A percentile compares a stretch with the other conserved stretches of the same genome.
Conservation (phyloP, 164 flowering plant genomes). For the Vitis cinerea region DNA sequence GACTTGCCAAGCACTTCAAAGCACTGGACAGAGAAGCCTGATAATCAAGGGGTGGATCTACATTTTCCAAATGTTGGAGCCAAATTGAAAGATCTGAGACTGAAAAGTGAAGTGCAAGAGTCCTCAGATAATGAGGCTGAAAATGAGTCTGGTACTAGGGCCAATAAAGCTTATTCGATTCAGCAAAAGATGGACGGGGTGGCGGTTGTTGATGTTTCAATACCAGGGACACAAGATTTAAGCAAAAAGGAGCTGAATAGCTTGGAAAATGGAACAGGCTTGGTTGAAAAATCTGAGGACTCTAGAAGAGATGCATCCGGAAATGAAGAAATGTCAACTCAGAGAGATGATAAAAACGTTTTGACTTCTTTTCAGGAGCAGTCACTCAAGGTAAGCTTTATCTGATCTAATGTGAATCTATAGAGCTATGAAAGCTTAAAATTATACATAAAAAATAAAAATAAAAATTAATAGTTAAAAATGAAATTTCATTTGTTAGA, state of each 20-base stretch:
- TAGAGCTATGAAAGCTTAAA: neutral
- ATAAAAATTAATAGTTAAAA: no score
- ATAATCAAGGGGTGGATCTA: slow-evolving; percentile 18
- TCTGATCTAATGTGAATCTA: neutral
- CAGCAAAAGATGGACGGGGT: slow-evolving; percentile 8
- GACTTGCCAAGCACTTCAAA: slow-evolving; percentile 4
- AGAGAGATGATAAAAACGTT: slow-evolving; percentile 16
- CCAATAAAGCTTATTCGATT: slow-evolving; percentile 3
- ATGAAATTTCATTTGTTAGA: no score
- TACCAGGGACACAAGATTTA: slow-evolving; percentile 4
- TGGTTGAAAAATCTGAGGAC: slow-evolving; percentile 3
- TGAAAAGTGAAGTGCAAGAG: slow-evolving; percentile 20
- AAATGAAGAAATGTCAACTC: slow-evolving; percentile 18
- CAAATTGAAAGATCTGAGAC: slow-evolving; percentile 27
- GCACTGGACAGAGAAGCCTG: slow-evolving; percentile 8
- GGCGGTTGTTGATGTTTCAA: slow-evolving; percentile 5
- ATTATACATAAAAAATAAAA: no score
- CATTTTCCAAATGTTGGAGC: slow-evolving; percentile 18
- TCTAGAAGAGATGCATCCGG: slow-evolving; percentile 11
- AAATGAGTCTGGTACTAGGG: slow-evolving; percentile 1
- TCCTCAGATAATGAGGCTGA: slow-evolving; percentile 8
- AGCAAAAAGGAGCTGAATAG: slow-evolving; percentile 4
- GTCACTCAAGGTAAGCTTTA: slow-evolving; percentile 33
- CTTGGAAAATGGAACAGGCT: slow-evolving; percentile 2
- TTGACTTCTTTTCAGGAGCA: slow-evolving; percentile 20